phyloP scores from a whole-genome alignment of 1,284 basidiomycete genomes.

The Psilocybe mexicana region DNA sequence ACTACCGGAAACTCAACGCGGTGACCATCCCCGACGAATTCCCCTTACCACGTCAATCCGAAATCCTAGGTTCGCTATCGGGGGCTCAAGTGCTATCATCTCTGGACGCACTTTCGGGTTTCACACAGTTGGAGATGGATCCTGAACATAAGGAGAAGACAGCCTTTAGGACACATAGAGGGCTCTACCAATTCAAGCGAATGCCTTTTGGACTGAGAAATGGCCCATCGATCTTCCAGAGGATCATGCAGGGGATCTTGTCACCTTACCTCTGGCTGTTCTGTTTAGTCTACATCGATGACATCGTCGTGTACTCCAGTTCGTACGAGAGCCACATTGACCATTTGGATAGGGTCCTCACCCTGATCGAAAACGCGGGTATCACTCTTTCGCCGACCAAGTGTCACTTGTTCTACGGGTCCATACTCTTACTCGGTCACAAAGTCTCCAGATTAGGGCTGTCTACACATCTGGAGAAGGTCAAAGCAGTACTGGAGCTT shows the following conservation, averaged over 20 bases:
- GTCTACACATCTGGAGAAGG: too few species aligned
- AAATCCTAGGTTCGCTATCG: conserved; percentile 36
- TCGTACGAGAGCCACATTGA: conserved; percentile 11
- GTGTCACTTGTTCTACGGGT: too few species aligned
- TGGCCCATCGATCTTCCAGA: conserved; percentile 1
- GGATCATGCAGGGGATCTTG: conserved; percentile 2
- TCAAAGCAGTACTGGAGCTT: too few species aligned
- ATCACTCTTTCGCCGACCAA: too few species aligned
- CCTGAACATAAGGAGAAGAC: conserved; percentile 20
- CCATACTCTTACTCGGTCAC: too few species aligned
- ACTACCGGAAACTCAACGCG: conserved; percentile 19
- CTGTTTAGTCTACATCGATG: conserved; percentile 29
- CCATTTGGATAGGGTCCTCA: neutral
- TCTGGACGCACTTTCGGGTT: conserved; percentile 40
- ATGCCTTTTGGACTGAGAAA: conserved; percentile 7
- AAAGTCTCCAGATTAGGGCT: too few species aligned
- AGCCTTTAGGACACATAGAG: conserved; percentile 1
- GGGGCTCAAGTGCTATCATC: conserved; percentile 35
- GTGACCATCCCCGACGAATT: conserved; percentile 35
- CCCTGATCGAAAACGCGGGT: too few species aligned
- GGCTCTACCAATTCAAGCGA: conserved; percentile 3
- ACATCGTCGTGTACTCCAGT: conserved; percentile 11
- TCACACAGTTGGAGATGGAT: conserved; percentile 37
- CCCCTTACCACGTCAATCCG: conserved; percentile 38
- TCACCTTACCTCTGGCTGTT: conserved; percentile 4